Evolutionary conservation across 371 early-diverging fungal species (phyloP).

Genomic region (Zancudomyces culisetae): DNA sequence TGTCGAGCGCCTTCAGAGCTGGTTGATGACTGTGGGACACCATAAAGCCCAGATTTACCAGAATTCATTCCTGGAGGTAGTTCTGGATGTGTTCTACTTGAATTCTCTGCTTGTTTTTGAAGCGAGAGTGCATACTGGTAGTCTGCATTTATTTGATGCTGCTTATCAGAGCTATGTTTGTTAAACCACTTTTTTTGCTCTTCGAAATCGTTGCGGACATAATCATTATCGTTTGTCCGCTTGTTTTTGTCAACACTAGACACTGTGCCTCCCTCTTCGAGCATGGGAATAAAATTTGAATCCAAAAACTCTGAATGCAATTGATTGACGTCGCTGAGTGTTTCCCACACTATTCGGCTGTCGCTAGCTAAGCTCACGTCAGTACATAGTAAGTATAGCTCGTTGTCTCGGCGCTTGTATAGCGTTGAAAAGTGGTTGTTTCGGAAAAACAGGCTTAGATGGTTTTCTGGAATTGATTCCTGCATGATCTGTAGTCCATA

Average conservation of each 20-base stretch:
- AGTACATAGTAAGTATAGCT: slow-evolving; percentile 62
- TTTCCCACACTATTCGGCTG: slow-evolving; percentile 52
- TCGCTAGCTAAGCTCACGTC: slow-evolving; percentile 61
- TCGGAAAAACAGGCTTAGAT: slow-evolving; percentile 63
- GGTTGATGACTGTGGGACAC: too few relatives aligned
- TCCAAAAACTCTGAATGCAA: slow-evolving; percentile 40
- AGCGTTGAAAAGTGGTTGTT: slow-evolving; percentile 86
- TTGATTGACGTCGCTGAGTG: slow-evolving; percentile 45
- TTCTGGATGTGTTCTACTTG: too few relatives aligned
- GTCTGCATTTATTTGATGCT: not conserved
- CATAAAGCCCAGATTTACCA: too few relatives aligned
- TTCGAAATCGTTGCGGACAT: not conserved
- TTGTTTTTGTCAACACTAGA: not conserved
- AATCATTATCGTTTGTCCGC: not conserved
- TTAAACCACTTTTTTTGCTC: not conserved
- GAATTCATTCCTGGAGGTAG: too few relatives aligned
- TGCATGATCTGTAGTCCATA: slow-evolving; percentile 47
- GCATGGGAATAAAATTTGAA: slow-evolving; percentile 29
- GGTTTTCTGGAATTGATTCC: slow-evolving; percentile 35
- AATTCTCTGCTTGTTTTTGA: not conserved
- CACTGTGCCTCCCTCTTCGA: not conserved
- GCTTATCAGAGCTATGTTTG: not conserved
- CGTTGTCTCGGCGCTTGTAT: slow-evolving; percentile 36
- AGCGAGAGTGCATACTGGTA: slow-evolving; percentile 2
- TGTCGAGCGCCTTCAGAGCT: too few relatives aligned